phyloP scores from a whole-genome alignment of 495 filamentous ascomycete genomes.

The Glarea lozoyensis region DNA sequence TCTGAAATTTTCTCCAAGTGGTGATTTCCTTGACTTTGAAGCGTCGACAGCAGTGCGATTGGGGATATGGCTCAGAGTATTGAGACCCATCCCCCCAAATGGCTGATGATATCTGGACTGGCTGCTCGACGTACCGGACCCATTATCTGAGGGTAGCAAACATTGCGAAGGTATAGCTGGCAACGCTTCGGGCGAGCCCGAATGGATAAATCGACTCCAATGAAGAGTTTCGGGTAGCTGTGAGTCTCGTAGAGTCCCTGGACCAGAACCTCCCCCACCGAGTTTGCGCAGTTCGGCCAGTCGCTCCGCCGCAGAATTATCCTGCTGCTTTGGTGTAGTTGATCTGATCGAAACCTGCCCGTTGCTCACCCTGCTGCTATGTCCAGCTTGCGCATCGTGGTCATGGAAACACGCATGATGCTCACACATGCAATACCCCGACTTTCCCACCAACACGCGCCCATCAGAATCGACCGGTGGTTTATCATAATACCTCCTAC shows the following conservation, averaged over 20 bases:
- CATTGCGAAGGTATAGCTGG: conserved; percentile 44
- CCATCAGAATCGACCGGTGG: conserved; percentile 16
- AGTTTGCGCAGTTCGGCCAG: conserved; percentile 2
- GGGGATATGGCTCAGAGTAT: conserved; percentile 22
- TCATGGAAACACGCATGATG: conserved; percentile 70
- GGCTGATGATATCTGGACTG: conserved; percentile 35
- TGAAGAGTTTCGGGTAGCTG: conserved; percentile 37
- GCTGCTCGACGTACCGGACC: conserved; percentile 29
- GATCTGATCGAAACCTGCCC: conserved; percentile 11
- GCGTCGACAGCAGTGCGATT: not conserved
- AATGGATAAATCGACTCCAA: conserved; percentile 35
- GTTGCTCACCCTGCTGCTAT: not conserved
- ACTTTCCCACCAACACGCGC: conserved; percentile 21
- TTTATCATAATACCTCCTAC: conserved; percentile 55
- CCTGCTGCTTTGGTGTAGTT: not conserved
- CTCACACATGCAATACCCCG: conserved; percentile 53
- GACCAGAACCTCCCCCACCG: conserved; percentile 13
- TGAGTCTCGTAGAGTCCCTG: not conserved
- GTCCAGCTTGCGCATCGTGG: conserved; percentile 24
- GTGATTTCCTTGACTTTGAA: not conserved
- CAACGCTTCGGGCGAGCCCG: conserved; percentile 26
- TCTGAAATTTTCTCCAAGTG: not conserved
- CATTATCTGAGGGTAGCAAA: conserved; percentile 33
- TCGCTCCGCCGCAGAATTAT: not conserved
- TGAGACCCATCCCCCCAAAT: conserved; percentile 28